Conservation (phyloP, 2,329 filamentous ascomycete species). For the Periconia sp. region DNA sequence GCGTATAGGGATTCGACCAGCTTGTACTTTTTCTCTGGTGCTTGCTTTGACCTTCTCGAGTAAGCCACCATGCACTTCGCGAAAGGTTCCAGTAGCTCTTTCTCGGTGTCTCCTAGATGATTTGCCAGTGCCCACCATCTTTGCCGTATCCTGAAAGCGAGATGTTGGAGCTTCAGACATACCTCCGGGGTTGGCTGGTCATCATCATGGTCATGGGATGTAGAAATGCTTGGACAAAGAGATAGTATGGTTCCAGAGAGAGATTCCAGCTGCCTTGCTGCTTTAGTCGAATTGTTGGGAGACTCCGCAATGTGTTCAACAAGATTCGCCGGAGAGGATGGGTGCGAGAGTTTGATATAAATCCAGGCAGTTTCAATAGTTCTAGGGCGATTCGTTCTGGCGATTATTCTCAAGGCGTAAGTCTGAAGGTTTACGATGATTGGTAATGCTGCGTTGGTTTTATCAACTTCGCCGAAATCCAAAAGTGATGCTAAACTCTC, state of each 20-base stretch:
- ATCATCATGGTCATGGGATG: conserved; percentile 63
- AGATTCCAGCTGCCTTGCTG: conserved; percentile 66
- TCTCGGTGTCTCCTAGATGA: conserved; percentile 62
- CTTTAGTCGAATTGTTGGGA: conserved; percentile 56
- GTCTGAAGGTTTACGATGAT: conserved; percentile 67
- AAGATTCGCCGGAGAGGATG: conserved; percentile 61
- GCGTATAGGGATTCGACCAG: conserved; percentile 33
- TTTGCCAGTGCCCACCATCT: conserved; percentile 66
- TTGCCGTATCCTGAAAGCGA: conserved; percentile 64
- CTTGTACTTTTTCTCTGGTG: conserved; percentile 44
- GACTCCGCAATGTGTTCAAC: conserved; percentile 53
- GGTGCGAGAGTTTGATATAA: conserved; percentile 55
- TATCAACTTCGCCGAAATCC: conserved; percentile 55
- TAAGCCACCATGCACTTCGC: conserved; percentile 65
- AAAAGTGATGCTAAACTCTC: conserved; percentile 62
- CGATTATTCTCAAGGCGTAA: conserved; percentile 65
- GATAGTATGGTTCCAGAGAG: conserved; percentile 67
- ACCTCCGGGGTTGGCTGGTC: conserved; percentile 59
- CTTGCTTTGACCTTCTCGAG: conserved; percentile 52
- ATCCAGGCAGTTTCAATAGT: conserved; percentile 61
- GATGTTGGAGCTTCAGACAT: conserved; percentile 64
- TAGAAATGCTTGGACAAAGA: conserved; percentile 67
- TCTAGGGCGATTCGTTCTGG: conserved; percentile 60
- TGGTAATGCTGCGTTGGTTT: conserved; percentile 44
- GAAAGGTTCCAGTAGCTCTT: conserved; percentile 68